Evolutionary conservation across 805 yeast species (phyloP).

Genomic region (Teunomyces pallodes): DNA sequence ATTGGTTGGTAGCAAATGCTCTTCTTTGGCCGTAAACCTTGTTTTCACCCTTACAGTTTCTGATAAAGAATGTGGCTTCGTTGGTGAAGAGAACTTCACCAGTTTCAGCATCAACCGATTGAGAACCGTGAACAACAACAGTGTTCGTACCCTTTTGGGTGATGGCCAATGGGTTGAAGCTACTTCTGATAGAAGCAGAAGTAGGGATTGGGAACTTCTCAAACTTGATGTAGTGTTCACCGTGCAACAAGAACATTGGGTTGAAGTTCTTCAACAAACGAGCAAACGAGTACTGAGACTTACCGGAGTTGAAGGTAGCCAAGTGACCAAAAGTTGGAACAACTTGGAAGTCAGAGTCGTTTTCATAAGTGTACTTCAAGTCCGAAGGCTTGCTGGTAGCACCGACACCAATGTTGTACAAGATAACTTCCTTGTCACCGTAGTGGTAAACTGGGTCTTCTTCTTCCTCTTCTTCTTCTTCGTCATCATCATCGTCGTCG

Average conservation of each 20-base stretch:
- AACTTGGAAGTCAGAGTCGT: constrained; percentile 72
- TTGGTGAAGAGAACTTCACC: constrained; percentile 74
- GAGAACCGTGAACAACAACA: constrained; percentile 67
- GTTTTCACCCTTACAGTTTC: constrained; percentile 65
- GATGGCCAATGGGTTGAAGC: constrained; percentile 66
- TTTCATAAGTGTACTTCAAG: constrained; percentile 77
- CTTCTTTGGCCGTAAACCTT: constrained; percentile 47
- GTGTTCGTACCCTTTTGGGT: constrained; percentile 87
- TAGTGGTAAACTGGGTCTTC: constrained; percentile 52
- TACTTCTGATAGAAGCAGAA: constrained; percentile 59
- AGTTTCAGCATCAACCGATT: constrained; percentile 63
- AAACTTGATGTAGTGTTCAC: constrained; percentile 87
- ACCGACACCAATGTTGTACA: constrained; percentile 89
- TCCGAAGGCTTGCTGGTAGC: constrained; percentile 62
- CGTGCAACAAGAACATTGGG: constrained; percentile 87
- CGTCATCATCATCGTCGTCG: constrained; percentile 44
- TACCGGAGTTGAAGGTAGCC: constrained; percentile 69
- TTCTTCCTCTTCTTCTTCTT: constrained; percentile 36
- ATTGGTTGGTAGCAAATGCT: constrained; percentile 60
- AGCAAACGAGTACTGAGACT: constrained; percentile 56
- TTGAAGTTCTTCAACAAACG: constrained; percentile 75
- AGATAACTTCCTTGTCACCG: constrained; percentile 67
- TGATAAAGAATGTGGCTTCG: constrained; percentile 80
- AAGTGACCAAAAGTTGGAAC: constrained; percentile 89
- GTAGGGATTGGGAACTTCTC: constrained; percentile 77